phyloP scores from a whole-genome alignment of 1,139 yeast species.

The Kodamaea anthophila region DNA sequence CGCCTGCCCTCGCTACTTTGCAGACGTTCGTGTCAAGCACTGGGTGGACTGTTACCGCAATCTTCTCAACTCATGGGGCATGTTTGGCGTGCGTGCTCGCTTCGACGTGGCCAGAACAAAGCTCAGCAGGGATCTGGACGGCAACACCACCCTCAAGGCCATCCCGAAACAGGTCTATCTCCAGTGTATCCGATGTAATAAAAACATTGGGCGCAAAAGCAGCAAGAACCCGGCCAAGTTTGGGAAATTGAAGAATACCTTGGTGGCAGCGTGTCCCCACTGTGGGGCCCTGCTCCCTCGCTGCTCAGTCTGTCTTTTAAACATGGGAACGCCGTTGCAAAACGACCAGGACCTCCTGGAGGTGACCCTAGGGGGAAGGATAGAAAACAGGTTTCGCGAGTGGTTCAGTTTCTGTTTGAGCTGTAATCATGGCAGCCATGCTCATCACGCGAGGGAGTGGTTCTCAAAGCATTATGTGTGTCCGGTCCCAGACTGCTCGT shows the following conservation, averaged over 20 bases:
- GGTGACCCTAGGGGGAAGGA: constrained; percentile 13
- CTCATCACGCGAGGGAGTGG: constrained; percentile 95
- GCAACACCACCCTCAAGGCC: constrained; percentile 42
- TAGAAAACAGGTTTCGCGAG: constrained; percentile 43
- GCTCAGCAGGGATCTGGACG: constrained; percentile 49
- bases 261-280: constrained; percentile 58
- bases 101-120: constrained; percentile 77
- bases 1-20: constrained; percentile 79
- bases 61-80: constrained; percentile 79
- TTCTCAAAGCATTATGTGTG: constrained; percentile 80
- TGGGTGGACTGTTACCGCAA: constrained; percentile 75
- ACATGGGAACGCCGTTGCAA: constrained; percentile 71
- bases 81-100: constrained; percentile 71
- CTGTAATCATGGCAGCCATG: constrained; percentile 92
- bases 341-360: constrained; percentile 19
- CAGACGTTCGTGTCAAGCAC: constrained; percentile 60
- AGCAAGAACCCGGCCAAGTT: constrained; percentile 34
- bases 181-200: constrained; percentile 78
- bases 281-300: constrained; percentile 89
- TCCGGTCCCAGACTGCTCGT: constrained; percentile 90
- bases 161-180: constrained; percentile 72
- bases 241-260: constrained; percentile 17
- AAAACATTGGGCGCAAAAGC: constrained; percentile 45
- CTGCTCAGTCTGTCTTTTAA: constrained; percentile 81
- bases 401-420: constrained; percentile 90